Base-by-base conservation (phyloP, 2,329 filamentous ascomycete genomes). In the Epichloe aotearoae region DNA sequence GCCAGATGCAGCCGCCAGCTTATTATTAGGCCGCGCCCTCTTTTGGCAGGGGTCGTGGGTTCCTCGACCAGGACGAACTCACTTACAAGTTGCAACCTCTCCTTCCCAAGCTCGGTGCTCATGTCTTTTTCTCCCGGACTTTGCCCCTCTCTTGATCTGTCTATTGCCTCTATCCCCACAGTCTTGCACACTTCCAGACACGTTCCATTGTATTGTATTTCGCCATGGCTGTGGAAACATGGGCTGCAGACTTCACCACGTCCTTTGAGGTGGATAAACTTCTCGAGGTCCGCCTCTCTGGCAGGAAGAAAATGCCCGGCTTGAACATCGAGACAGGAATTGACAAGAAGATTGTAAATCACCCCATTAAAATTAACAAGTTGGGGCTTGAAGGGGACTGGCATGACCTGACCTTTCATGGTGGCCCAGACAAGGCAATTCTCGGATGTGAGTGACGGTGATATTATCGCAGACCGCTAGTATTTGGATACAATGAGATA, bases 381-480 rank as follows among this genome's bases (percentile, higher is more conserved):
- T 57, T 73, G 2, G 81, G 81, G 0, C 71, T 83, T 14, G 70
- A 74, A 15, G 73, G 66, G 5, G 82, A 84, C 53, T 77, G 83
- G 58, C 80, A 84, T 52, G 79, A 82, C 49, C 73, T 71, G 26
- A 75, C 73, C 1, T 78, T 79, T 49, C 82, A 84, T 52, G 79
- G 80, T 6, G 79, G 80, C 0, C 62, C 66, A 0, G 82, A 86
- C 53, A 84, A 84, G 62, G 82, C 81, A 0, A 68, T 85, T 10
- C 73, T 81, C 34, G 74, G 72, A 11, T 79, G 74, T 75, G 59
- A 65, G 73, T 64, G 37, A 47, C 36, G 15, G 17, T 17, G 11
- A 8, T 3, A 40, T 8, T n/a, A 4, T 20, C 8, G 23, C 34
- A 47, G 17, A 23, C 37, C 15, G 5, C 14, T 39, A 23, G 26